Evolutionary conservation across 495 filamentous ascomycete species (phyloP).

Genomic region (Aspergillus hancockii): DNA sequence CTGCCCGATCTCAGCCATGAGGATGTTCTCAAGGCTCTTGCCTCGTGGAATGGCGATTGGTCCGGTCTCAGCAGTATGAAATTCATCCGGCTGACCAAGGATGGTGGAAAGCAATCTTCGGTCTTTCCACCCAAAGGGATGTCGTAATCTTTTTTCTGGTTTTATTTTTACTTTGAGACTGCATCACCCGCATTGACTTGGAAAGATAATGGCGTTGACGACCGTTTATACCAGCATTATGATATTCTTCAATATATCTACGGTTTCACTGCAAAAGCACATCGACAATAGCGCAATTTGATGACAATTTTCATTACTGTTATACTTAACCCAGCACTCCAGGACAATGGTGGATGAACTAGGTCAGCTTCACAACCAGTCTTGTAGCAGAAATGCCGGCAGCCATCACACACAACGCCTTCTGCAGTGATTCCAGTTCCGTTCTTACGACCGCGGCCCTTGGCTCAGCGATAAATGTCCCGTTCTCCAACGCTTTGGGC

Average conservation of each 20-base stretch:
- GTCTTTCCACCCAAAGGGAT: slow-evolving; percentile 71
- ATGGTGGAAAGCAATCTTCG: slow-evolving; percentile 55
- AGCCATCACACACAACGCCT: slow-evolving; percentile 34
- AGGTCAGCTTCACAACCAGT: slow-evolving; percentile 32
- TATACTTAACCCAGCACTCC: too few relatives aligned
- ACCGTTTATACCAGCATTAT: slow-evolving; percentile 18
- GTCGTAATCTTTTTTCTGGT: slow-evolving; percentile 32
- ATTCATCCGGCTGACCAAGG: slow-evolving; percentile 61
- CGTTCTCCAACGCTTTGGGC: slow-evolving; percentile 32
- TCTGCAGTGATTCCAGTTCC: slow-evolving; percentile 45
- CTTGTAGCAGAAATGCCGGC: slow-evolving; percentile 43
- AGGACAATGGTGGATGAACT: too few relatives aligned
- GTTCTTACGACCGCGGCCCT: slow-evolving; percentile 32
- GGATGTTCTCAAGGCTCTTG: slow-evolving; percentile 53
- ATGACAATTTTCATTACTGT: too few relatives aligned
- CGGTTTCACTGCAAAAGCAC: not conserved
- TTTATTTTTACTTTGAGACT: slow-evolving; percentile 1
- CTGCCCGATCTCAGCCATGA: slow-evolving; percentile 61
- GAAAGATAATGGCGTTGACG: slow-evolving; percentile 12
- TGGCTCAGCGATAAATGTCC: slow-evolving; percentile 28
- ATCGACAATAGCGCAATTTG: not conserved
- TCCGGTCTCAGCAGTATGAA: slow-evolving; percentile 57
- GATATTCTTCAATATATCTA: not conserved
- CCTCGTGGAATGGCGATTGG: slow-evolving; percentile 65
- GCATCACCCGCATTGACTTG: not conserved